These are phyloP conservation scores for Coprinopsis sp. DNA, from an alignment of 768 basidiomycete genomes.

Conservation along the genomic window DNA sequence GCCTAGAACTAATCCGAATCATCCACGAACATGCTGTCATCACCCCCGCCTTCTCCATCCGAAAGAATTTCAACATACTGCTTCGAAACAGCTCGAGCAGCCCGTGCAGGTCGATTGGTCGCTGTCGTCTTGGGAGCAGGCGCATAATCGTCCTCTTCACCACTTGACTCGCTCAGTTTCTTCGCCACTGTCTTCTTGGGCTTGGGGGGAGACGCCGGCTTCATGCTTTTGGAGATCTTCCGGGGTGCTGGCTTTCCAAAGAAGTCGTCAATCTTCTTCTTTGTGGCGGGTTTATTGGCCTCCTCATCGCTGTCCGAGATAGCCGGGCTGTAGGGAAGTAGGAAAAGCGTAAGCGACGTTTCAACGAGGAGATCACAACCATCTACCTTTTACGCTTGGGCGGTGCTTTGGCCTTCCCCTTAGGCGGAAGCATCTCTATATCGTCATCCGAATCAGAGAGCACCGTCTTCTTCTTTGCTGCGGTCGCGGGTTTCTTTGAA, in stretches of 20 bases:
- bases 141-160: conserved; percentile 41
- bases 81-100: conserved; percentile 46
- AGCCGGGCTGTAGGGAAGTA: background rate
- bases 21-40: conserved; percentile 44
- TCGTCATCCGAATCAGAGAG: conserved; percentile 35
- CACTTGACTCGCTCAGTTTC: conserved; percentile 36
- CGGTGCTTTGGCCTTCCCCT: conserved; percentile 21
- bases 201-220: conserved; percentile 45
- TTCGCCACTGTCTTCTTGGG: conserved; percentile 46
- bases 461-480: conserved; percentile 14
- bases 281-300: conserved; percentile 42
- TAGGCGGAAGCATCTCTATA: conserved; percentile 22
- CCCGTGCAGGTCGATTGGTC: conserved; percentile 33
- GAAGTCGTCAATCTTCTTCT: conserved; percentile 64
- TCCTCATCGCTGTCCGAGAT: conserved; percentile 28
- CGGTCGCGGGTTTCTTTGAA: conserved; percentile 4
- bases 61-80: conserved; percentile 61
- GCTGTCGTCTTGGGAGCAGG: conserved; percentile 37
- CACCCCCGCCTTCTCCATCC: conserved; percentile 40
- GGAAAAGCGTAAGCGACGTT: conserved; percentile 14
- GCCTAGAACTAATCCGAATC: conserved; percentile 17
- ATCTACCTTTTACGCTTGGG: conserved; percentile 68
- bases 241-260: conserved; percentile 46
- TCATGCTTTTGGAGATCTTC: conserved; percentile 58
- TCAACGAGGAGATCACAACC: conserved; percentile 32